Evolutionary conservation across 2,329 filamentous ascomycete species (phyloP), one percentile per base, ranked within the genome.

Genomic region (Ophiostoma populinum): DNA sequence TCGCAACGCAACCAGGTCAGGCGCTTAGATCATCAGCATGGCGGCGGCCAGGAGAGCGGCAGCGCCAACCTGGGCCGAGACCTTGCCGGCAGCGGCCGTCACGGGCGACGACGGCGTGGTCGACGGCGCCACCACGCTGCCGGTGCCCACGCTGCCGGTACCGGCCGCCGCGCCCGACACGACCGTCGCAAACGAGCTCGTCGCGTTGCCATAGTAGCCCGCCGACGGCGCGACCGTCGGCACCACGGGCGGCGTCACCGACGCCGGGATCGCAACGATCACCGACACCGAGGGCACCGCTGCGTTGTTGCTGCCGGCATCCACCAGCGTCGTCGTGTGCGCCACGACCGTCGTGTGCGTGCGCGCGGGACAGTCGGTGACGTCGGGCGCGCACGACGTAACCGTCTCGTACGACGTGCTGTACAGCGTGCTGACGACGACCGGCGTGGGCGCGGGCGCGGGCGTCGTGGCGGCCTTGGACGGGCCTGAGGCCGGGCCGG

Each of bases 381-480:
- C 43, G 7, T 32, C 32, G 10, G 42, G 34, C 6, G 42, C 41
- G 36, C 43, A 46, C 22, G 45, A 43, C 12, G 41, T 43, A 26
- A 45, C 29, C 34, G 44, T 45, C 43, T 65, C 58, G 42, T 69
- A 47, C 11, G 43, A 43, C 13, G 55, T 60, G 34, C 52, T 53
- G 47, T 51, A 59, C 35, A 61, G 49, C n/a, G 55, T 56, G 36
- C 38, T 42, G 32, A 40, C 29, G 24, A 26, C 32, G 36, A 54
- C 55, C 47, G 35, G 47, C 31, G 22, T 35, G 13, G 50, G 53
- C 4, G 27, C 20, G 12, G 20, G 45, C 48, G 31, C 48, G 33
- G 20, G 32, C 11, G 32, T 28, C 10, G 34, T 36, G 3, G 34
- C 17, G 20, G 26, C 32, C 0, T 11, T 12, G 21, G 35, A 31